Base-by-base conservation (phyloP, 1,284 basidiomycete species). In the Melampsora medusae region DNA sequence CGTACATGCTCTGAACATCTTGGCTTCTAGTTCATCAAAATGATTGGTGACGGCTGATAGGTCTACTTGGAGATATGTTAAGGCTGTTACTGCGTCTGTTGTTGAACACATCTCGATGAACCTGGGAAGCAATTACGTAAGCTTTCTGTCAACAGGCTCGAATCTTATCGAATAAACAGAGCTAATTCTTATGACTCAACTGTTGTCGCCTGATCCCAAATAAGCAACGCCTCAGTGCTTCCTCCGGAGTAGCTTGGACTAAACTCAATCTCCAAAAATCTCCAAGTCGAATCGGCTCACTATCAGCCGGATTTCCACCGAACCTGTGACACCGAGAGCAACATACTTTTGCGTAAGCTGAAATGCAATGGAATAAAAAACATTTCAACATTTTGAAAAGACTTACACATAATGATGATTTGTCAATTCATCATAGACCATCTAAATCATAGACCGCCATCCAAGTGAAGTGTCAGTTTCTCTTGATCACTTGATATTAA, bases 101-200 rank as follows among this genome's bases (percentile, higher is more conserved):
- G 88, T 87, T 80, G 88, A 87, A 81, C 90, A 91, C 86, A 91
- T 88, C 80, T 92, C 91, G 28, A 89, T 87, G 83, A 92, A 92
- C 79, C 91, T 92, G 78, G 5, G 9, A 22, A 38, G 33, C 67
- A 56, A 28, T 42, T 19, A 33, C 4, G 4, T 14, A 46, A 17
- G 42, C 16, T 46, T 5, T 46, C 16, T 16, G 14, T 67, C n/a
- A n/a, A 71, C 16, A 19, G 10, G 64, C 60, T 59, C 49, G 33
- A 46, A 19, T n/a, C 28, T 31, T 12, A 50, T 50, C 53, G 48
- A 31, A 17, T 33, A 28, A 12, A 82, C 87, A 74, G 79, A 90
- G 1, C 90, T 89, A 88, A 79, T 86, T 42, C 78, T 90, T 90
- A 90, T 86, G 75, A 86, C 82, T 60, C 91, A 82, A 67, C 84